A percentile compares a stretch with the other conserved stretches of the same genome.
phyloP scores from a whole-genome alignment of 1,139 yeast genomes.

The Diutina neorugosa region DNA sequence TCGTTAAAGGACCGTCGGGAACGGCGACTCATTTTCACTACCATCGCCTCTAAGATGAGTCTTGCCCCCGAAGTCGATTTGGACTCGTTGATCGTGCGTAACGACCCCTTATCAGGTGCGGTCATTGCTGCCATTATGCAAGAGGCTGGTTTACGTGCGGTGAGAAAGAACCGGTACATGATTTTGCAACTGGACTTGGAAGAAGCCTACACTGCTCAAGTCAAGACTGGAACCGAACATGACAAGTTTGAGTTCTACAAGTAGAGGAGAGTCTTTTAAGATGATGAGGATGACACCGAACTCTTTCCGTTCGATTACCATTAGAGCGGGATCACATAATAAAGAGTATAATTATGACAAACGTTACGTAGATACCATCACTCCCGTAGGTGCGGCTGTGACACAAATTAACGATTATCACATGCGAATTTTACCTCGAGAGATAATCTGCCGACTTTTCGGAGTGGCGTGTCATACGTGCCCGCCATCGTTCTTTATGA shows the following conservation, averaged over 20 bases:
- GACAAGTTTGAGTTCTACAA: slow-evolving; percentile 97
- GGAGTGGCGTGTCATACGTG: neutral
- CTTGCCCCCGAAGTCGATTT: slow-evolving; percentile 95
- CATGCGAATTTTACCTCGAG: neutral
- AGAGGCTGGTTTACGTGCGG: slow-evolving; percentile 98
- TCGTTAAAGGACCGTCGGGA: slow-evolving; percentile 93
- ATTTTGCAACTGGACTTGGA: slow-evolving; percentile 91
- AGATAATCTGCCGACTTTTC: neutral
- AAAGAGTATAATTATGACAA: neutral
- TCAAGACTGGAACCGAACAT: slow-evolving; percentile 87
- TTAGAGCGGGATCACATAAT: neutral
- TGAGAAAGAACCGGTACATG: slow-evolving; percentile 93
- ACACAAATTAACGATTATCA: neutral
- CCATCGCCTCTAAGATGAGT: slow-evolving; percentile 96
- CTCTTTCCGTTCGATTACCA: neutral
- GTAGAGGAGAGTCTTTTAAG: slow-evolving; percentile 19
- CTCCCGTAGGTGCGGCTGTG: neutral
- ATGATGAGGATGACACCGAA: neutral
- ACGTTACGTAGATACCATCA: neutral
- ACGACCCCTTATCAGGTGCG: slow-evolving; percentile 96
- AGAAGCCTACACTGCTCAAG: slow-evolving; percentile 95
- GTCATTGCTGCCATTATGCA: slow-evolving; percentile 98
- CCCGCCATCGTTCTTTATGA: neutral
- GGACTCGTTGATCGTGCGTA: slow-evolving; percentile 87
- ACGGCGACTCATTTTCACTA: slow-evolving; percentile 88